Evolutionary conservation across 257 asterid genomes (phyloP), one percentile per base, ranked within the genome.

Genomic region (Lantana camara): DNA sequence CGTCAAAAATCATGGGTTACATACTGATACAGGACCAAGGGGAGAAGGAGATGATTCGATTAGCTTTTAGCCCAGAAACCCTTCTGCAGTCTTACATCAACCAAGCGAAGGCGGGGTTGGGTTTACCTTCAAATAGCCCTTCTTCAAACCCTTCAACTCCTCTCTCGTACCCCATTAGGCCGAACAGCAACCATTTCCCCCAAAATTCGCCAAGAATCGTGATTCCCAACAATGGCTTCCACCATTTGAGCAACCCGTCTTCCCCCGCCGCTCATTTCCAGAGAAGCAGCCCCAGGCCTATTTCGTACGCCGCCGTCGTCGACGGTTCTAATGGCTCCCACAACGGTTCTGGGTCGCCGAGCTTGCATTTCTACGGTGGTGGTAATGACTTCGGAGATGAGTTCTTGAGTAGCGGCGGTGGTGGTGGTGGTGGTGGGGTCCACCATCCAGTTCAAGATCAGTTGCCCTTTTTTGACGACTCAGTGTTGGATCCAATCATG

Each of bases 1-100:
- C 95, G 22, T 80, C 95, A 1, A 91, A 78, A 73, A 91, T 91
- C 82, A 86, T 91, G 77, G 96, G 98, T 7, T 89, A 77, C 22
- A 78, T 91, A 42, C 84, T 91, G 40, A 79, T 89, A 20, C 96
- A 88, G 29, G 96, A 88, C 69, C 85, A 80, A 35, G 95, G 95
- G 0, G 92, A 91, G 75, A 84, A 86, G 63, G 96, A 91, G 76
- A 81, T 91, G 80, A 88, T 91, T 62, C 71, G 98, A 38, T 73
- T 91, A 17, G 96, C 98, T 17, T 87, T 84, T 73, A 74, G 90
- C 32, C 92, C 98, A 0, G 95, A 91, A 24, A 58, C 83, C 19
- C 53, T 64, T 11, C 58, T 91, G n/a, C 30, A 73, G 1, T 76
- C 98, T 11, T 64, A 68, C 67, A 84, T 91, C 23, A 77, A 78